phyloP scores from a whole-genome alignment of 352 stramenopile genomes.

The Phytophthora sansomeana region DNA sequence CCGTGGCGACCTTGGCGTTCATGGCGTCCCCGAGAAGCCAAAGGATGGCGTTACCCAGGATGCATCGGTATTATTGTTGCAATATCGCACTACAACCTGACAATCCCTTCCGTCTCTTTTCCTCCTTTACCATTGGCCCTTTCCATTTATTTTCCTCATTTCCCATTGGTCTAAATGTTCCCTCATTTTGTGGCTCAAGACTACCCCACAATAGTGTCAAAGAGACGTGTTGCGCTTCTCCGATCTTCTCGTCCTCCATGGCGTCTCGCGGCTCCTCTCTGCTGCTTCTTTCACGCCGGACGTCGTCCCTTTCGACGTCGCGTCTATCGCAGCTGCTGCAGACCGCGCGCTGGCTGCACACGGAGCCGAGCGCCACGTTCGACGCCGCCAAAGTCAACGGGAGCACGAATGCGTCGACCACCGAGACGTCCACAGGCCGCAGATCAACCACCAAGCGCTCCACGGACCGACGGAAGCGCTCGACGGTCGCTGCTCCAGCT shows the following conservation, averaged over 20 bases:
- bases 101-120: too few species aligned
- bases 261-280: constrained; percentile 24
- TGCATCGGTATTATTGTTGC: too few species aligned
- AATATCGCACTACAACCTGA: too few species aligned
- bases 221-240: background rate
- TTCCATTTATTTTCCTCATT: too few species aligned
- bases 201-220: too few species aligned
- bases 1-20: too few species aligned
- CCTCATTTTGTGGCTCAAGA: constrained; percentile 20
- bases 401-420: constrained; percentile 6
- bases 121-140: too few species aligned
- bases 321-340: constrained; percentile 21
- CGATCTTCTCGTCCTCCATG: constrained; percentile 2
- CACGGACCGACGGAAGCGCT: constrained; percentile 38
- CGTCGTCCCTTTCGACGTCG: constrained; percentile 7
- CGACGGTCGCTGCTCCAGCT: constrained; percentile 17
- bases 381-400: constrained; percentile 32
- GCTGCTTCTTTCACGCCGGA: constrained; percentile 26
- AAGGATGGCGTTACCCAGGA: too few species aligned
- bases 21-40: too few species aligned
- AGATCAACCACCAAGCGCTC: constrained; percentile 25
- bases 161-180: too few species aligned
- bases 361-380: constrained; percentile 26
- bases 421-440: constrained; percentile 6
- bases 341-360: constrained; percentile 21